These are phyloP conservation scores for Debaryomyces sp. DNA, from an alignment of 1,139 yeast genomes.

Conservation along the genomic window DNA sequence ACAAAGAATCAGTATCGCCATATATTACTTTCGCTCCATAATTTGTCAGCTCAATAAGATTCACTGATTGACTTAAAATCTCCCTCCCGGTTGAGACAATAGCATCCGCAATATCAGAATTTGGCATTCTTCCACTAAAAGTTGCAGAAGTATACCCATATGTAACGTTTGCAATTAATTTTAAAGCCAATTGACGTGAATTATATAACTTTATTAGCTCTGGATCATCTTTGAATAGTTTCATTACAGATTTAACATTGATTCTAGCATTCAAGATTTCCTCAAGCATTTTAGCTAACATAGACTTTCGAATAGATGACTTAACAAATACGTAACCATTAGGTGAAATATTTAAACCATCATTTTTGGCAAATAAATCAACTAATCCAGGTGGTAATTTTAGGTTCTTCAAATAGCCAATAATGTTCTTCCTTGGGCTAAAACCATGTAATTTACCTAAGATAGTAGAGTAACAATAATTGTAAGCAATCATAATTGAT, in stretches of 20 bases:
- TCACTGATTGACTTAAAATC: conserved; percentile 71
- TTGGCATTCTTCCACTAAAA: conserved; percentile 96
- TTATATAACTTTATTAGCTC: conserved; percentile 61
- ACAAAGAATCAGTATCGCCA: conserved; percentile 94
- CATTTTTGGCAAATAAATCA: conserved; percentile 51
- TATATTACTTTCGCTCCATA: conserved; percentile 95
- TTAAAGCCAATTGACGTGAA: conserved; percentile 83
- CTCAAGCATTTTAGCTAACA: conserved; percentile 79
- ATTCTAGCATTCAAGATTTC: conserved; percentile 82
- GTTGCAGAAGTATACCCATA: conserved; percentile 96
- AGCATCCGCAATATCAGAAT: conserved; percentile 91
- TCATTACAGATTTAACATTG: conserved; percentile 76
- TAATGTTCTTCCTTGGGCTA: conserved; percentile 36
- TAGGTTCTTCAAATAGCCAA: conserved; percentile 45
- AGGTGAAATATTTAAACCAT: conserved; percentile 68
- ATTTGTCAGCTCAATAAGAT: conserved; percentile 59
- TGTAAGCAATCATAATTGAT: conserved; percentile 87
- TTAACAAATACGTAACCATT: conserved; percentile 84
- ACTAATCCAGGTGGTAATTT: conserved; percentile 60
- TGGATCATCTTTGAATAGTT: conserved; percentile 45
- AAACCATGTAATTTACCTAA: conserved; percentile 68
- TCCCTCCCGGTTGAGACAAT: conserved; percentile 92
- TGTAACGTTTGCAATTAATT: conserved; percentile 90
- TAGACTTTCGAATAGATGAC: conserved; percentile 64
- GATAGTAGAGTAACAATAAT: conserved; percentile 87